Conservation (phyloP, 2,329 filamentous ascomycete genomes). For the Aspergillus pseudonomiae region DNA sequence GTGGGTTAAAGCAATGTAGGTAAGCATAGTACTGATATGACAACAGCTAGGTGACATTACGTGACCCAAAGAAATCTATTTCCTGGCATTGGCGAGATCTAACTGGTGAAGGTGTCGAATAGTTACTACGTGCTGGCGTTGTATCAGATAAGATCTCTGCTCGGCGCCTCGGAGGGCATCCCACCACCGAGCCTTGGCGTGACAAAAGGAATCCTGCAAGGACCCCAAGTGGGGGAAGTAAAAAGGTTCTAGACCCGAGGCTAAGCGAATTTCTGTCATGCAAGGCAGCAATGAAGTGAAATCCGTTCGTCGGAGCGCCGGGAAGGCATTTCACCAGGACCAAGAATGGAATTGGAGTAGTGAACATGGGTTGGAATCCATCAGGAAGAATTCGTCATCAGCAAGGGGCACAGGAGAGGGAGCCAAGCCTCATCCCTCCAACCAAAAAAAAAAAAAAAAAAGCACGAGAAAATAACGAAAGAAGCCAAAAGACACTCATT, state of each 20-base stretch:
- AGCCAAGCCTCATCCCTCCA: neutral
- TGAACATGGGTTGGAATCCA: neutral
- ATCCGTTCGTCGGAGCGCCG: neutral
- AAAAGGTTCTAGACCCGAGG: neutral
- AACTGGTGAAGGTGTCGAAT: too few species aligned
- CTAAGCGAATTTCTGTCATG: neutral
- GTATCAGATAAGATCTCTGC: neutral
- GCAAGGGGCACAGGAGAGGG: neutral
- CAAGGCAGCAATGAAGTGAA: neutral
- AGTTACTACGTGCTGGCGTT: too few species aligned
- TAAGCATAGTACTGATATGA: too few species aligned
- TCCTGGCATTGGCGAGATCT: too few species aligned
- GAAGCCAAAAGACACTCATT: neutral
- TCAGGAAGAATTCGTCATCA: neutral
- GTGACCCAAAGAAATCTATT: too few species aligned
- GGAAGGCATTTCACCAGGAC: neutral
- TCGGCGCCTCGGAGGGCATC: neutral
- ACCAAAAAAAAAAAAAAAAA: neutral
- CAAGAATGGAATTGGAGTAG: neutral
- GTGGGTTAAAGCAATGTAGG: too few species aligned
- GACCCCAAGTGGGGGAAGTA: neutral
- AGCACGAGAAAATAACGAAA: neutral
- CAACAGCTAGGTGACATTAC: too few species aligned
- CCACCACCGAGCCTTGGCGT: neutral
- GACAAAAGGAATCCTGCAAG: neutral